Evolutionary conservation across 495 filamentous ascomycete genomes (phyloP), one percentile per base, ranked within the genome.

Genomic region (Penicillium taxi): DNA sequence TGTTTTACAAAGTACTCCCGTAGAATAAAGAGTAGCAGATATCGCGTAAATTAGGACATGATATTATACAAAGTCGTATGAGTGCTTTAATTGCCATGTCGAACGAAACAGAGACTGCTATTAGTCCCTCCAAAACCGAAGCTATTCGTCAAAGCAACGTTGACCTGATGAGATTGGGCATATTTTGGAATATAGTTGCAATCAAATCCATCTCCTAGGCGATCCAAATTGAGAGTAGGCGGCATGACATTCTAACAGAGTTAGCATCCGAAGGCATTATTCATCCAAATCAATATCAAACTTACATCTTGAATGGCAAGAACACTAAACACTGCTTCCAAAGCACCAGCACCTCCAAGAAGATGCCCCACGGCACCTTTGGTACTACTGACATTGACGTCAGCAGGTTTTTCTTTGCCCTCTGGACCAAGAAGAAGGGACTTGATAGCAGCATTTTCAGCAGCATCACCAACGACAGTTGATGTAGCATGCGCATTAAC

Each of bases 51-150:
- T n/a, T n/a, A n/a, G n/a, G n/a, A n/a, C n/a, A n/a, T n/a, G n/a
- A n/a, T n/a, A n/a, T n/a, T n/a, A n/a, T n/a, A n/a, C n/a, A n/a
- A n/a, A n/a, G n/a, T n/a, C n/a, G n/a, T n/a, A n/a, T n/a, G n/a
- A n/a, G n/a, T n/a, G n/a, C n/a, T n/a, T n/a, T 15, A 31, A 28
- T 44, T 38, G 37, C 33, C 32, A 21, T 47, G 48, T 13, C 48
- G 46, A 22, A 59, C 73, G 57, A 98, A 94, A 42, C 87, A 90
- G 27, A 98, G 64, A 43, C 75, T 85, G 28, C 89, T 89, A 65
- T 96, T 96, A 6, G 91, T 98, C 19, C 91, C 91, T 7, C 91
- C 91, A 67, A 98, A 98, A 1, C 91, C 91, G 70, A 98, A 98
- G 53, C 90, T 96, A 52, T 98, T 98, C 13, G 85, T 87, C 48